Conservation (phyloP, 2,329 filamentous ascomycete species). For the Diaporthe capsici region DNA sequence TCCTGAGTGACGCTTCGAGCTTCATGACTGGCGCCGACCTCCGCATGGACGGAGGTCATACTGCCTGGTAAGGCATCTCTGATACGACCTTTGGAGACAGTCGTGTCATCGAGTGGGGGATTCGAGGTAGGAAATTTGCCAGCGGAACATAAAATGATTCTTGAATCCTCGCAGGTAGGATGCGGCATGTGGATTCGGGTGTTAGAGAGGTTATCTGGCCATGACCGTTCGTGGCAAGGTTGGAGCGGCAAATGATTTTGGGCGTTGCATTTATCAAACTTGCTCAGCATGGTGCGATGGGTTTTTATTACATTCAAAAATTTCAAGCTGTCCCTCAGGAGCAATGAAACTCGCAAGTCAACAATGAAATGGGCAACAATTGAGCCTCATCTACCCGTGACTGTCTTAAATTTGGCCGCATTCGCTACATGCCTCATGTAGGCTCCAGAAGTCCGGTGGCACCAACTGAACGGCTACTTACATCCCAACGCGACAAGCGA, state of each 20-base stretch:
- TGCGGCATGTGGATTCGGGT: background rate
- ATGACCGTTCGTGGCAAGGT: background rate
- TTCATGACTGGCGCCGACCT: conserved; percentile 81
- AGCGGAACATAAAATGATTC: background rate
- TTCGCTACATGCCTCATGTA: background rate
- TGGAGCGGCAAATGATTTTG: background rate
- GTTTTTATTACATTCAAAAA: background rate
- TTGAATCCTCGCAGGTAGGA: background rate
- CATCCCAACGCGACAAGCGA: background rate
- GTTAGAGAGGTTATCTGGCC: background rate
- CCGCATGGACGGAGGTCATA: conserved; percentile 79
- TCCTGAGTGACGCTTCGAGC: conserved; percentile 76
- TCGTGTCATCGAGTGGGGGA: background rate
- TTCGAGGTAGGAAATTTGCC: background rate
- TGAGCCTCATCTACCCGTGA: background rate
- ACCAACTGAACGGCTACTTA: background rate
- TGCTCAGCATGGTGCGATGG: conserved; percentile 6
- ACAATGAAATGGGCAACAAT: background rate
- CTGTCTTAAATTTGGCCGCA: no score
- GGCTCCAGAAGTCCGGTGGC: background rate
- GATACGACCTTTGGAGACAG: background rate
- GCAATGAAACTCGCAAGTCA: background rate
- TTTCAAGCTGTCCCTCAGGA: background rate
- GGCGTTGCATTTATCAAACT: background rate
- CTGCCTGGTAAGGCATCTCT: conserved; percentile 65